Conservation (phyloP, 768 basidiomycete species). For the Crassisporium funariophilum region DNA sequence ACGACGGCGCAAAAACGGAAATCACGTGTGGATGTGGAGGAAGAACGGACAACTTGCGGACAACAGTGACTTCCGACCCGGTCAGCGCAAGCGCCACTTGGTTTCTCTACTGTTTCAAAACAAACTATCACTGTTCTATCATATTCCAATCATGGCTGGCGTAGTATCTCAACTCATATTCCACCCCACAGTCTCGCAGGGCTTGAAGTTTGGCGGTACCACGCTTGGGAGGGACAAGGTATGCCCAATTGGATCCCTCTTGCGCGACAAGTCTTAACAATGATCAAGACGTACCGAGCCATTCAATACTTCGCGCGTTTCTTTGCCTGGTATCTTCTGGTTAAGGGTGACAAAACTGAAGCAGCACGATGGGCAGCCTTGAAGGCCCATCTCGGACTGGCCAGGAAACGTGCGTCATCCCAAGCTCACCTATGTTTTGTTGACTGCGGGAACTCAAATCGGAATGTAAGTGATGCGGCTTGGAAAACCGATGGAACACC, state of each 20-base stretch:
- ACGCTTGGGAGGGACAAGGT: slow-evolving; percentile 94
- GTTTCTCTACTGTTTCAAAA: slow-evolving; percentile 1
- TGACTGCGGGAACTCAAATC: neutral
- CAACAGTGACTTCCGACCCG: too few relatives aligned
- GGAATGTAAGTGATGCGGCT: slow-evolving; percentile 77
- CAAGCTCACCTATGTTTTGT: neutral
- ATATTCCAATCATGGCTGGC: slow-evolving; percentile 41
- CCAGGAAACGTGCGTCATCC: slow-evolving; percentile 72
- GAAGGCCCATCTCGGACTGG: slow-evolving; percentile 82
- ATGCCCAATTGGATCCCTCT: slow-evolving; percentile 10
- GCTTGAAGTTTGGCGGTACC: slow-evolving; percentile 76
- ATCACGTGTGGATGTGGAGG: slow-evolving; percentile 26
- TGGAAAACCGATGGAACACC: slow-evolving; percentile 91
- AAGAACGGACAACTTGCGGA: too few relatives aligned
- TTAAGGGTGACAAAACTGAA: slow-evolving; percentile 67
- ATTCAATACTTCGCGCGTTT: slow-evolving; percentile 91
- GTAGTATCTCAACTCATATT: slow-evolving; percentile 78
- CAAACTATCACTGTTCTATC: slow-evolving; percentile 6
- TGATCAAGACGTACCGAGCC: slow-evolving; percentile 75
- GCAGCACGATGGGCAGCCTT: slow-evolving; percentile 81
- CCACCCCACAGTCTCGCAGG: slow-evolving; percentile 78
- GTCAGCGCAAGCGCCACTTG: slow-evolving; percentile 2
- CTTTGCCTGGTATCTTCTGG: slow-evolving; percentile 79
- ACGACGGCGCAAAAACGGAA: too few relatives aligned
- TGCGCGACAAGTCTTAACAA: neutral